Base-by-base conservation (phyloP, 306 rosid species). In the Vachellia pachyceras region DNA sequence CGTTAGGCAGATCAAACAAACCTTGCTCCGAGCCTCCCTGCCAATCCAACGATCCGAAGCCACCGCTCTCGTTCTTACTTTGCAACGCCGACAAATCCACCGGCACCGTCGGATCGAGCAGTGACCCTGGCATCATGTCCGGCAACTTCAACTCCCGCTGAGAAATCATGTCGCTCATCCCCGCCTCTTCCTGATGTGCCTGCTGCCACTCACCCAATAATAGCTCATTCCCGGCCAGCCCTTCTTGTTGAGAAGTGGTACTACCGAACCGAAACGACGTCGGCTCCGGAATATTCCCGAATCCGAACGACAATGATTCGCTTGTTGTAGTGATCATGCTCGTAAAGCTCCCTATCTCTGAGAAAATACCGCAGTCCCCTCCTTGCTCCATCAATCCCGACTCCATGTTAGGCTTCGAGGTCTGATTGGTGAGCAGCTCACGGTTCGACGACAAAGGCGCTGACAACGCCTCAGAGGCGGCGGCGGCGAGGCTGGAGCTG, bases 31-130 rank as follows among this genome's bases (percentile, higher is more conserved):
- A 88, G 39, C 77, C 68, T 4, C 87, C 67, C 15, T 93, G 90
- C 99, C 99, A 95, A 86, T 95, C 99, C 81, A 93, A 82, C 85
- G 96, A 42, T 82, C 95, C 99, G 35, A 90, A 93, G 23, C 88
- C 89, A 5, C 84, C 88, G 60, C 79, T 83, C 52, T 39, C 79
- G 13, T 77, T 61, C 87, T 91, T 88, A 37, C 41, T 76, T 12
- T 89, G 88, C 49, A 87, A 58, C 54, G 65, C 75, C 17, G 91
- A 88, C 67, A 92, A 82, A 86, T 94, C 97, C 12, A 85, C 88
- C 35, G 82, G 81, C 22, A 33, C 79, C 89, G 89, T 69, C 82
- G 82, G 97, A 72, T 89, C 91, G 3, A 92, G 69, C 55, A 87
- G 47, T 35, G 91, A 87, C 12, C 71, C 86, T 5, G 82, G 76